Percentiles rank a stretch among this genome's conserved stretches.
phyloP scores from a whole-genome alignment of 495 filamentous ascomycete species.

The Xylaria venustula region DNA sequence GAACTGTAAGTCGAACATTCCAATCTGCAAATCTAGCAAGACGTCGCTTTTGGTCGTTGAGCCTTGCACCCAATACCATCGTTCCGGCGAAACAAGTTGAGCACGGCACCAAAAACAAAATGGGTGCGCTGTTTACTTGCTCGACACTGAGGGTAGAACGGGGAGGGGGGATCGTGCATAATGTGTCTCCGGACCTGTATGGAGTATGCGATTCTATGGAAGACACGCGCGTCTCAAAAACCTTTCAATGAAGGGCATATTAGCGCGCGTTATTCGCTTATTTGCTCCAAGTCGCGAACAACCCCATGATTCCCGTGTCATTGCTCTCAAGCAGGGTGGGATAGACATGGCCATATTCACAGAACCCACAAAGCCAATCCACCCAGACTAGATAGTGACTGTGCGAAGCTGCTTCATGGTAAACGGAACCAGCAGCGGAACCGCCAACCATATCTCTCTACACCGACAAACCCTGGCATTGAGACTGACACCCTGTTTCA shows the following conservation, averaged over 20 bases:
- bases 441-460: not conserved
- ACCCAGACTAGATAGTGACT: not conserved
- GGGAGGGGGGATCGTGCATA: not conserved
- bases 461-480: not conserved
- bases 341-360: not conserved
- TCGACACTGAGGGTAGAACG: not conserved
- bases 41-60: not conserved
- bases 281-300: not conserved
- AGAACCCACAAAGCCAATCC: not conserved
- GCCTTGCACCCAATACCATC: not conserved
- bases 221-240: not conserved
- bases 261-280: not conserved
- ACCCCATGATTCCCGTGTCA: not conserved
- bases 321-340: not conserved
- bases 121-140: not conserved
- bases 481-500: constrained; percentile 19
- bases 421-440: not conserved
- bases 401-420: not conserved
- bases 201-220: not conserved
- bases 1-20: constrained; percentile 22
- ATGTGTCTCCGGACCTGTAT: not conserved
- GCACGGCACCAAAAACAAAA: not conserved
- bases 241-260: not conserved
- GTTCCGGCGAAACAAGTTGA: not conserved
- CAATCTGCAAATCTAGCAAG: not conserved